Evolutionary conservation across 768 basidiomycete species (phyloP).

Genomic region (Russula olivacea): DNA sequence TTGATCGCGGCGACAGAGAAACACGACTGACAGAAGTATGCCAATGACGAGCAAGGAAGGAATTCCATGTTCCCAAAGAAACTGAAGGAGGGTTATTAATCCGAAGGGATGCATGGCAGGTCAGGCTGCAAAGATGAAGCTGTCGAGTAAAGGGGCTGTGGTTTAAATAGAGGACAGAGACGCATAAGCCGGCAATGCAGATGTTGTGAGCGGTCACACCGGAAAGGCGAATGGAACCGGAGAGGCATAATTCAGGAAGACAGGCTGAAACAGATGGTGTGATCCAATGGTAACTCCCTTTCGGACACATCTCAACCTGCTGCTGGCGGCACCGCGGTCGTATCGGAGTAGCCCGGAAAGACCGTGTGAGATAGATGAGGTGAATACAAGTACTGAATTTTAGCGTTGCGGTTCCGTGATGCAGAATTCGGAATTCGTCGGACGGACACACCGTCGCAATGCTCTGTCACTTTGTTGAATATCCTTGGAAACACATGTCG

Average conservation of each 20-base stretch:
- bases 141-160: not conserved
- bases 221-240: not conserved
- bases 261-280: constrained; percentile 6
- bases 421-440: constrained; percentile 8
- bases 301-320: constrained; percentile 1
- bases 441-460: not conserved
- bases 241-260: constrained; percentile 5
- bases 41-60: constrained; percentile 24
- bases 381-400: not conserved
- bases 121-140: not conserved
- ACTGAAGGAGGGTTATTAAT: constrained; percentile 34
- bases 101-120: constrained; percentile 40
- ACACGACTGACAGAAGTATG: constrained; percentile 16
- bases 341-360: not conserved
- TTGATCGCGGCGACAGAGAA: constrained; percentile 5
- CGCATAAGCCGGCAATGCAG: not conserved
- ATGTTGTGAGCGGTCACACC: not conserved
- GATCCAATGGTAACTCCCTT: constrained; percentile 8
- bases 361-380: not conserved
- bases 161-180: constrained; percentile 11
- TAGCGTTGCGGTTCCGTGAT: constrained; percentile 7
- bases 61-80: constrained; percentile 7
- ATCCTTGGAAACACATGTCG: constrained; percentile 4
- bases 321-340: constrained; percentile 5
- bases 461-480: not conserved